phyloP scores from a whole-genome alignment of 202 grass and related monocot species.

The Elaeis oleifera region DNA sequence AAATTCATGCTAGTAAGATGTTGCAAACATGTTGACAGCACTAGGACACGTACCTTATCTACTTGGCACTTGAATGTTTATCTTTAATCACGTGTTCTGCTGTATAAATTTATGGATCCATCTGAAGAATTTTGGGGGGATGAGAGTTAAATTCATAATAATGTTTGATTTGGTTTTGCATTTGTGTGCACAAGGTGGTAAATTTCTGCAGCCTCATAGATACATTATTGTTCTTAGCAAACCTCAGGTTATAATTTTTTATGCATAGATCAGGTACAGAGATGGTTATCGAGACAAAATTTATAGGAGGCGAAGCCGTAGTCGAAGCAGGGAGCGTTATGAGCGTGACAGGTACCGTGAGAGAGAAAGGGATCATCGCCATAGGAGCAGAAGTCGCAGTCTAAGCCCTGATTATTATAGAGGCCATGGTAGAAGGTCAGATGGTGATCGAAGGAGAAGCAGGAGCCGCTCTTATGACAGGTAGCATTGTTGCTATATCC shows the following conservation, averaged over 20 bases:
- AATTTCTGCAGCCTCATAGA: too few species aligned
- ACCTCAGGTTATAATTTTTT: slow-evolving; percentile 8
- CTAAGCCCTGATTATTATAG: slow-evolving; percentile 36
- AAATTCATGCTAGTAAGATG: too few species aligned
- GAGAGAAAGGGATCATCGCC: slow-evolving; percentile 45
- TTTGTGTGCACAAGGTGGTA: too few species aligned
- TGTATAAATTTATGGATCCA: too few species aligned
- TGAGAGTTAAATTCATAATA: too few species aligned
- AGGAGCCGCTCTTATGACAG: slow-evolving; percentile 24
- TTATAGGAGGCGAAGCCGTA: slow-evolving; percentile 41
- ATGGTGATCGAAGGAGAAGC: slow-evolving; percentile 26
- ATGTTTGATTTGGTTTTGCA: too few species aligned
- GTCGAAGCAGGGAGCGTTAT: slow-evolving; percentile 46
- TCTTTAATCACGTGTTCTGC: too few species aligned
- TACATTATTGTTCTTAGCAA: too few species aligned
- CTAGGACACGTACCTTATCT: too few species aligned
- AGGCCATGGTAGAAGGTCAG: slow-evolving; percentile 31
- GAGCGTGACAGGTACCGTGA: slow-evolving; percentile 23
- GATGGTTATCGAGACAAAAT: slow-evolving; percentile 53
- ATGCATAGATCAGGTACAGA: slow-evolving; percentile 32
- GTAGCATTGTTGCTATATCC: not conserved
- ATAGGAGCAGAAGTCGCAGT: slow-evolving; percentile 52
- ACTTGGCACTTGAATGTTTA: too few species aligned
- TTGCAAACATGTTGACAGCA: too few species aligned
- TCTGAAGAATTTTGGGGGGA: too few species aligned